Base-by-base conservation (phyloP, 805 yeast genomes). In the Osmozyma mogii region DNA sequence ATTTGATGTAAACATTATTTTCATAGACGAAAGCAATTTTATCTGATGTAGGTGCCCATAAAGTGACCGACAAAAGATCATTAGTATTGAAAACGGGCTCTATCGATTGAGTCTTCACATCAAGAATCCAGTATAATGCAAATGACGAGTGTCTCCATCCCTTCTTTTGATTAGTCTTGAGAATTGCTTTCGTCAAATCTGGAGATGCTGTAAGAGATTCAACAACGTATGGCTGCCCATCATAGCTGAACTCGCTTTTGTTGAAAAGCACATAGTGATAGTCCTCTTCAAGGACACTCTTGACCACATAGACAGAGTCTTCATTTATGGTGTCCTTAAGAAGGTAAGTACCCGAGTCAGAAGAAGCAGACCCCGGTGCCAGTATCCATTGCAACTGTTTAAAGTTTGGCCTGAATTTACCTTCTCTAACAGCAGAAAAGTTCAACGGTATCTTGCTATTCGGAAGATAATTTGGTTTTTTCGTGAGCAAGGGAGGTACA, bases 1-100 rank as follows among this genome's bases (percentile, higher is more conserved):
- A 64, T 32, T 68, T 69, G 6, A 82, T 44, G 47, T 63, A 85
- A n/a, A 87, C 67, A 46, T 85, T 75, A 53, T 82, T 79, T 9
- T 79, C 70, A 34, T 62, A 54, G 3, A 85, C 84, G 44, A 69
- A 84, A 0, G 89, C 79, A 29, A 85, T 54, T 24, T 67, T 57
- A 6, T 56, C 49, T 0, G 94, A 84, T 14, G 71, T 65, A 19
- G 96, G 94, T 4, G 92, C 70, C 81, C 92, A 84, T 29, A 61
- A 49, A 0, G 84, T 83, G 19, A 37, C 43, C 10, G 45, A 38
- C 11, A 43, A 20, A 29, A 36, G 40, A n/a, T 36, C 36, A 19
- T 30, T 19, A 6, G 30, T 19, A 16, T 34, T 31, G 27, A 25
- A 21, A 14, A 43, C 20, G 11, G 47, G 45, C 23, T 28, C 24